A percentile compares a stretch with the other conserved stretches of the same genome.
Evolutionary conservation across 2,329 filamentous ascomycete species (phyloP).

Genomic region (Ploettnerulaceae sp.): DNA sequence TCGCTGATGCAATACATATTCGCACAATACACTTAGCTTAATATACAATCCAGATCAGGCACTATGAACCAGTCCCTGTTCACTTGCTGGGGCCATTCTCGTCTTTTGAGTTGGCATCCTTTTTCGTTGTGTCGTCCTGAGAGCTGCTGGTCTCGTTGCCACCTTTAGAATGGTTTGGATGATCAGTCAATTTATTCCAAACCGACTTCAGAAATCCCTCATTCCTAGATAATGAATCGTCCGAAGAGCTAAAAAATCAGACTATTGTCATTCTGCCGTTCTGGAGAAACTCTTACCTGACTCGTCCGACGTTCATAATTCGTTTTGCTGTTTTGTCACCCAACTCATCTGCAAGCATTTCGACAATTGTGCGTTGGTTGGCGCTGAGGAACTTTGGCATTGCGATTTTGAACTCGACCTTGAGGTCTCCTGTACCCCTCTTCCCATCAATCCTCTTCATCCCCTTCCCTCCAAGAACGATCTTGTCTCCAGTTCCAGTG

Average conservation of each 20-base stretch:
- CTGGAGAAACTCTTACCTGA: constrained; percentile 42
- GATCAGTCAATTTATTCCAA: constrained; percentile 88
- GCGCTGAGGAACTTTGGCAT: constrained; percentile 93
- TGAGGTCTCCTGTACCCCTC: constrained; percentile 72
- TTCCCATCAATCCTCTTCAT: constrained; percentile 80
- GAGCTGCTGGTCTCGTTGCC: background rate
- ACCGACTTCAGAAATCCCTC: constrained; percentile 90
- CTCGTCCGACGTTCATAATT: constrained; percentile 73
- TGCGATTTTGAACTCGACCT: constrained; percentile 87
- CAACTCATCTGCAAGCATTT: constrained; percentile 97
- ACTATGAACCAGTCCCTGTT: constrained; percentile 11
- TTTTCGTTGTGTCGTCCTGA: background rate
- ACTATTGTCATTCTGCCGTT: constrained; percentile 9
- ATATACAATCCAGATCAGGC: constrained; percentile 4
- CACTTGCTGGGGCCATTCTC: constrained; percentile 25
- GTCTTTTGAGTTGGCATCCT: background rate
- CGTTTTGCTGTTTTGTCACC: constrained; percentile 86
- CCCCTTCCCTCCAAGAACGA: constrained; percentile 84
- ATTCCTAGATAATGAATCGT: constrained; percentile 41
- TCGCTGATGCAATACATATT: constrained; percentile 23
- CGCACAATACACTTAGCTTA: constrained; percentile 8
- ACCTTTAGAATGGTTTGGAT: constrained; percentile 35
- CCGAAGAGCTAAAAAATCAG: constrained; percentile 12
- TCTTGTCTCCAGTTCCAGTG: constrained; percentile 85
- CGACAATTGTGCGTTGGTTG: constrained; percentile 87